A percentile compares a stretch with the other conserved stretches of the same genome.
These are phyloP conservation scores for Detonula confervacea DNA, from an alignment of 352 stramenopile species.

Conservation along the genomic window DNA sequence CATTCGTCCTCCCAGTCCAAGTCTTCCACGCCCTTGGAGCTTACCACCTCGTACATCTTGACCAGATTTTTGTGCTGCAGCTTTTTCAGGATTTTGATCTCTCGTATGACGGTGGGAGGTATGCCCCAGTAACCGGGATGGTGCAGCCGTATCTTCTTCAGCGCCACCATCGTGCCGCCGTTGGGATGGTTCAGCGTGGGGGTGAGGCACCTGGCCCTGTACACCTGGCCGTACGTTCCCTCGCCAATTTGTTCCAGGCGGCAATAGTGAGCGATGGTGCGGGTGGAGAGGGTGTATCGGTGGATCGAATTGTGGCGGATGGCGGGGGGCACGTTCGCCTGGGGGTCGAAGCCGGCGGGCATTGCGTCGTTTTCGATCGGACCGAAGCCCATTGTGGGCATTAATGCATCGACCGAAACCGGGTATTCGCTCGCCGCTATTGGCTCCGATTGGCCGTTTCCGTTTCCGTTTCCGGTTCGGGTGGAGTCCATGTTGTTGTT, in stretches of 20 bases:
- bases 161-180: constrained; percentile 90
- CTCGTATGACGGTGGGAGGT: constrained; percentile 93
- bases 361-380: not conserved
- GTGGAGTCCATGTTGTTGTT: no score
- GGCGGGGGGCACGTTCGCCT: not conserved
- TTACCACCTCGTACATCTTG: constrained; percentile 95
- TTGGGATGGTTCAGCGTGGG: constrained; percentile 36
- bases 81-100: constrained; percentile 98
- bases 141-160: constrained; percentile 98
- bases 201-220: constrained; percentile 82
- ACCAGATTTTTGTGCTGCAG: constrained; percentile 94
- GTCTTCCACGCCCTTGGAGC: constrained; percentile 81
- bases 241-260: constrained; percentile 97
- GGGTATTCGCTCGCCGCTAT: not conserved
- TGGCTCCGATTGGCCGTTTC: no score
- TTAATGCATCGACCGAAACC: not conserved
- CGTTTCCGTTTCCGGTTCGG: no score
- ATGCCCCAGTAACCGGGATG: constrained; percentile 90
- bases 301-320: constrained; percentile 39
- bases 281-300: constrained; percentile 54
- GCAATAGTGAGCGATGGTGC: constrained; percentile 88
- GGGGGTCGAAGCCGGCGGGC: not conserved
- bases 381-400: not conserved
- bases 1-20: constrained; percentile 75
- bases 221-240: constrained; percentile 97